Evolutionary conservation across 1,139 yeast genomes (phyloP), one percentile per base, ranked within the genome.

Genomic region (Kodamaea sp.): DNA sequence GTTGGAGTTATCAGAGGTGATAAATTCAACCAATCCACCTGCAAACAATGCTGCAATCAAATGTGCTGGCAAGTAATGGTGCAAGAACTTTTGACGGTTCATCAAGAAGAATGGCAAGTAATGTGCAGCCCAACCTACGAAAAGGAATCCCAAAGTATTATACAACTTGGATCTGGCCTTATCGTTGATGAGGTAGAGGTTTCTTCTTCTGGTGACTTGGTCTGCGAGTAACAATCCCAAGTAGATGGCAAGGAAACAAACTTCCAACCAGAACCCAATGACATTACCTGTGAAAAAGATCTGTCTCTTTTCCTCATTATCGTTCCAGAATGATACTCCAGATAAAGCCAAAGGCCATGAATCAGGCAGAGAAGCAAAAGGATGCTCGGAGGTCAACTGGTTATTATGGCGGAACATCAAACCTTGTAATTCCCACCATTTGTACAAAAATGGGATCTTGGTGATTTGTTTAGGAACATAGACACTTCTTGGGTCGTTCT

Each of bases 301-400:
- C 63, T 94, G 98, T 52, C 68, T 70, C 47, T 70, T 76, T 39
- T 56, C 57, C 3, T 64, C 70, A 42, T 80, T 79, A 42, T 87
- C 81, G 29, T 95, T 89, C 96, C 97, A 92, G 73, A 92, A 92
- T 1, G 97, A 88, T 20, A 92, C 97, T 47, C 99, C 99, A 10
- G 87, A 78, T 36, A 84, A 63, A 29, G 94, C 77, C 47, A 87
- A 74, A n/a, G 98, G 98, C 99, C 99, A 92, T 6, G 84, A 68
- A 44, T 81, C 78, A 4, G 99, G 99, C 44, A 81, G 83, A 4
- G 97, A 87, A 7, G 97, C 96, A 67, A 87, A 94, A 31, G 99
- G 99, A 61, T 92, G 99, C 24, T 86, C 88, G 12, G 92, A 73
- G 4, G 92, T 76, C 48, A 92, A 71, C 48, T 83, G 80, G 61